phyloP scores from a whole-genome alignment of 192 early-diverging fungal species.

The Linnemannia exigua region DNA sequence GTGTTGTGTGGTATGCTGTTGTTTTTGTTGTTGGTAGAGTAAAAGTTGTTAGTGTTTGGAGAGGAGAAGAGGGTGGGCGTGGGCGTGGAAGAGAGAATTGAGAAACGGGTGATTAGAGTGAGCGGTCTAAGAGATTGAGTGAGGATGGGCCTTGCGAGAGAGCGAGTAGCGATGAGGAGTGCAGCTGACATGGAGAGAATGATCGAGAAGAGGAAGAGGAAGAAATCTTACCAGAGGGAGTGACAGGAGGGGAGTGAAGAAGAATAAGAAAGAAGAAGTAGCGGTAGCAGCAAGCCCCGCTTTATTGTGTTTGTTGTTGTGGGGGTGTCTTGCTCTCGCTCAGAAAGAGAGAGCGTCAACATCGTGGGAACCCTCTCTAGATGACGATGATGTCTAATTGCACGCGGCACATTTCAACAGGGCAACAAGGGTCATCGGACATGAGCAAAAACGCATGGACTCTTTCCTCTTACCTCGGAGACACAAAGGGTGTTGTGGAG shows the following conservation, averaged over 20 bases:
- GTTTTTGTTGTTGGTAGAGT: neutral
- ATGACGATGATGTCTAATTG: neutral
- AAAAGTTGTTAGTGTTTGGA: neutral
- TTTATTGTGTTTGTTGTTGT: neutral
- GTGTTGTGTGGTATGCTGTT: neutral
- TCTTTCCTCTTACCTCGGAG: too few species aligned
- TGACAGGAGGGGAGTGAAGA: neutral
- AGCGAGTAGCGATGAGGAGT: neutral
- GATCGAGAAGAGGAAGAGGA: neutral
- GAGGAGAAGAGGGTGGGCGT: neutral
- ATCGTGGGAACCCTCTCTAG: neutral
- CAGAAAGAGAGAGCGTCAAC: neutral
- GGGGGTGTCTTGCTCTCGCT: neutral
- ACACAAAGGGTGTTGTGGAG: too few species aligned
- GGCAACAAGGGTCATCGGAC: too few species aligned
- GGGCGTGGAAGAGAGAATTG: neutral
- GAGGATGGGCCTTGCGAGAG: neutral
- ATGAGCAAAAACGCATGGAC: too few species aligned
- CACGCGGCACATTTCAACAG: neutral
- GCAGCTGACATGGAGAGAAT: neutral
- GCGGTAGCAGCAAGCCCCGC: neutral
- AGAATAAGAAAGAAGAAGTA: slow-evolving; percentile 11
- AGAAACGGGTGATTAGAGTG: neutral
- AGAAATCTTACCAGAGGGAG: slow-evolving; percentile 13
- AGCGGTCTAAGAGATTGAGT: neutral